Percentiles rank a stretch among this genome's conserved stretches.
Evolutionary conservation across 1,284 basidiomycete species (phyloP).

Genomic region (Ustilago cynodontis): DNA sequence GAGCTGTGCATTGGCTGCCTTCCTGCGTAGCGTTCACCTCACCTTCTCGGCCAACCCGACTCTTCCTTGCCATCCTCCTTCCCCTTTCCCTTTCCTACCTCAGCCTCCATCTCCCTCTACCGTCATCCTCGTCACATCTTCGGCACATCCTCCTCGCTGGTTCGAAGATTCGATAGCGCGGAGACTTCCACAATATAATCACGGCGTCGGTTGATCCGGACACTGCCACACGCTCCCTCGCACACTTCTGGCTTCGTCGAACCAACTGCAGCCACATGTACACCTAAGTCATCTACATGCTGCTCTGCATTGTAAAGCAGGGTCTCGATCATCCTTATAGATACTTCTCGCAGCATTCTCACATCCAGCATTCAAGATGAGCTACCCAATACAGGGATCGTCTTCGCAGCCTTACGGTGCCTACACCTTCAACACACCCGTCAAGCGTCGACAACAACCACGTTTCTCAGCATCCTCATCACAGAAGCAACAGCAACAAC

Average conservation of each 20-base stretch:
- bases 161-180: background rate
- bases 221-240: background rate
- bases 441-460: slow-evolving; percentile 29
- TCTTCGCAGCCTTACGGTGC: slow-evolving; percentile 48
- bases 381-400: slow-evolving; percentile 51
- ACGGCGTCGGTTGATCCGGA: background rate
- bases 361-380: slow-evolving; percentile 17
- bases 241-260: background rate
- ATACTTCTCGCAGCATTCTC: background rate
- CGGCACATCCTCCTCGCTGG: background rate
- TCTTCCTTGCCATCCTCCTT: background rate
- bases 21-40: background rate
- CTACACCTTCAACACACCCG: slow-evolving; percentile 45
- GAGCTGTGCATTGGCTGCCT: background rate
- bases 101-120: background rate
- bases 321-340: slow-evolving; percentile 4
- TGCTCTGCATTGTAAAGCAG: background rate
- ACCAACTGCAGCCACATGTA: background rate
- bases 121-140: background rate
- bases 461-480: slow-evolving; percentile 2
- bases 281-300: background rate
- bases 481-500: slow-evolving; percentile 13
- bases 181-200: background rate
- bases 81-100: background rate
- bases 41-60: slow-evolving; percentile 2